Evolutionary conservation across 164 flowering plant genomes (phyloP).

Genomic region (Berberis thunbergii): DNA sequence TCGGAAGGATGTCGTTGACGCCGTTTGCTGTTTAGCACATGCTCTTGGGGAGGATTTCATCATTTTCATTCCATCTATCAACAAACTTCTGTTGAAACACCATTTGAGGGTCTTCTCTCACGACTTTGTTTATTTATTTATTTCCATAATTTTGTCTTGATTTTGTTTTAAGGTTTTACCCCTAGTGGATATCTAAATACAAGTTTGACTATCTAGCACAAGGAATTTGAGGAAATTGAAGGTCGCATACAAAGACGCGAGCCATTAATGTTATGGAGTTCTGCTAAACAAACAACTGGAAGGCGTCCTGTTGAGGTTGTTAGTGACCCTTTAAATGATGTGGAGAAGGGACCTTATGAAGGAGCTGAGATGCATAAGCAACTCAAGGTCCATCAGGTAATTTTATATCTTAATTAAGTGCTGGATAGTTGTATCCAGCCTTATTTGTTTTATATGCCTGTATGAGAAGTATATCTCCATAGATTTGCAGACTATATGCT

Average conservation of each 20-base stretch:
- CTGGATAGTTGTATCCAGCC: not conserved
- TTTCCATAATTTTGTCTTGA: not conserved
- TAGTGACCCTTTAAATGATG: constrained; percentile 78
- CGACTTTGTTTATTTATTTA: not conserved
- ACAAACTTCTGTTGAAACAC: constrained; percentile 71
- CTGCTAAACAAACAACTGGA: constrained; percentile 46
- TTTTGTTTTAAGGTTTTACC: not conserved
- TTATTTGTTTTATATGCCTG: not conserved
- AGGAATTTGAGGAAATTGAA: constrained; percentile 94
- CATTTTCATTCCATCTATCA: constrained; percentile 88
- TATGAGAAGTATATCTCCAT: too few relatives aligned
- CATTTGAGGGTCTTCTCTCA: constrained; percentile 47
- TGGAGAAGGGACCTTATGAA: constrained; percentile 68
- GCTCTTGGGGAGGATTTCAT: constrained; percentile 93
- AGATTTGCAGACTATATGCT: too few relatives aligned
- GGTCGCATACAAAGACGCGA: constrained; percentile 66
- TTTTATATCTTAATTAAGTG: constrained; percentile 3
- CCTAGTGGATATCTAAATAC: not conserved
- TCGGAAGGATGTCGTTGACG: constrained; percentile 91
- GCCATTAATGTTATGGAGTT: constrained; percentile 63
- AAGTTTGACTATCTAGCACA: constrained; percentile 50
- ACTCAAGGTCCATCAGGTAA: constrained; percentile 61
- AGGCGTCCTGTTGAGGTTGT: constrained; percentile 62
- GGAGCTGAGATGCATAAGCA: constrained; percentile 52
- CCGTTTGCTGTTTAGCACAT: constrained; percentile 92